phyloP scores from a whole-genome alignment of 169 alveolate genomes.

The Amoebophrya sp. region DNA sequence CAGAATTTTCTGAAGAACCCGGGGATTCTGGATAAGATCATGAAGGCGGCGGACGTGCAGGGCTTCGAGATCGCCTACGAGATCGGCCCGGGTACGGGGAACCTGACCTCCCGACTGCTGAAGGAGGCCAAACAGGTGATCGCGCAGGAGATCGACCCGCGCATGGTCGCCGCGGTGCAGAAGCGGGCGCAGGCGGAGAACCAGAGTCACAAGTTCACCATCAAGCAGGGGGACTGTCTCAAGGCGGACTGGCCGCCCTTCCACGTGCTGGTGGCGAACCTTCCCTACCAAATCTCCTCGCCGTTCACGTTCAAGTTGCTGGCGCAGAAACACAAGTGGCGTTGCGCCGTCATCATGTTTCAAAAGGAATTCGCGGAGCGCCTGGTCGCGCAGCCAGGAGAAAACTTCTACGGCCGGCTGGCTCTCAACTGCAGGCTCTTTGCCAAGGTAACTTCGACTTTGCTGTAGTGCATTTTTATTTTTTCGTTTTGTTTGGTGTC shows the following conservation, averaged over 20 bases:
- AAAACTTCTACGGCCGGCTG: slow-evolving; percentile 91
- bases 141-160: slow-evolving; percentile 95
- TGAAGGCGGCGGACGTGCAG: slow-evolving; percentile 91
- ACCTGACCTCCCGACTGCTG: slow-evolving; percentile 88
- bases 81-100: slow-evolving; percentile 98
- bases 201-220: slow-evolving; percentile 75
- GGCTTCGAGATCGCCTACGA: slow-evolving; percentile 95
- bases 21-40: slow-evolving; percentile 88
- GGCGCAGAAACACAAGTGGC: slow-evolving; percentile 63
- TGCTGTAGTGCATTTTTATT: too few relatives aligned
- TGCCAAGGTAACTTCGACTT: slow-evolving; percentile 60
- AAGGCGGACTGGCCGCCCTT: slow-evolving; percentile 87
- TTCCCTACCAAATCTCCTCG: slow-evolving; percentile 98
- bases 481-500: too few relatives aligned
- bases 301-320: slow-evolving; percentile 95
- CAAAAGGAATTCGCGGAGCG: slow-evolving; percentile 98
- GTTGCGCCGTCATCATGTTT: slow-evolving; percentile 98
- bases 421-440: slow-evolving; percentile 90
- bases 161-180: slow-evolving; percentile 98
- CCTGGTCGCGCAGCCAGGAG: slow-evolving; percentile 87
- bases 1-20: slow-evolving; percentile 97
- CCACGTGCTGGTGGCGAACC: slow-evolving; percentile 97
- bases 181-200: slow-evolving; percentile 75
- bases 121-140: slow-evolving; percentile 93
- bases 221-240: slow-evolving; percentile 88